Conservation (phyloP, 352 stramenopile species). For the Phytophthora hibernalis region DNA sequence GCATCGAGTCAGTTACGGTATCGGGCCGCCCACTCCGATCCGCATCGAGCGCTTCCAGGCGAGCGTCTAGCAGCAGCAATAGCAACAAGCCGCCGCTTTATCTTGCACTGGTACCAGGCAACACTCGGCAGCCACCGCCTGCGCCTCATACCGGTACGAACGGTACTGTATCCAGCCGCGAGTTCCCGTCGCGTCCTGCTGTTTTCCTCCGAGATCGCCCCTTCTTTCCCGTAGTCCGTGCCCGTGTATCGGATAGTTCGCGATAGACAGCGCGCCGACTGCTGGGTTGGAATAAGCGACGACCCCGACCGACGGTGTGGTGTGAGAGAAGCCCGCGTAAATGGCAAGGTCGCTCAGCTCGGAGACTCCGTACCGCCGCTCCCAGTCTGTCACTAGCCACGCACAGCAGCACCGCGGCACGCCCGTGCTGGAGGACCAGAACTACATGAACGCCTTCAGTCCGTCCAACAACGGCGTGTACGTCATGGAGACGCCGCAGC, state of each 20-base stretch:
- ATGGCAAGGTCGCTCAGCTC: constrained; percentile 45
- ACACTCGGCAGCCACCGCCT: not conserved
- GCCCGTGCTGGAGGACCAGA: constrained; percentile 78
- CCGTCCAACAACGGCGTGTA: constrained; percentile 64
- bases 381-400: constrained; percentile 41
- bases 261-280: constrained; percentile 34
- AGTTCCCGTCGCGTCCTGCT: constrained; percentile 20
- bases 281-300: constrained; percentile 30
- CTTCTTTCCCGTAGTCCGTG: constrained; percentile 29
- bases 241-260: constrained; percentile 11
- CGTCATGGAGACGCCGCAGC: constrained; percentile 71
- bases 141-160: no score
- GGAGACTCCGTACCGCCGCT: constrained; percentile 40
- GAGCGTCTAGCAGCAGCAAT: constrained; percentile 1
- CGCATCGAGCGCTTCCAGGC: constrained; percentile 9
- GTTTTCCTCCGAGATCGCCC: constrained; percentile 29
- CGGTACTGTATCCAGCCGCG: not conserved
- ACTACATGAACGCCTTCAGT: constrained; percentile 63
- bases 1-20: constrained; percentile 30
- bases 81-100: not conserved
- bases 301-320: constrained; percentile 26
- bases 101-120: not conserved
- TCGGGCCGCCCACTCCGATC: not conserved
- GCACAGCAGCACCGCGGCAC: constrained; percentile 63
- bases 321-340: no score